These are phyloP conservation scores for Neckera pumila DNA, from an alignment of 225 moss, liverwort and hornwort genomes.

Conservation along the genomic window DNA sequence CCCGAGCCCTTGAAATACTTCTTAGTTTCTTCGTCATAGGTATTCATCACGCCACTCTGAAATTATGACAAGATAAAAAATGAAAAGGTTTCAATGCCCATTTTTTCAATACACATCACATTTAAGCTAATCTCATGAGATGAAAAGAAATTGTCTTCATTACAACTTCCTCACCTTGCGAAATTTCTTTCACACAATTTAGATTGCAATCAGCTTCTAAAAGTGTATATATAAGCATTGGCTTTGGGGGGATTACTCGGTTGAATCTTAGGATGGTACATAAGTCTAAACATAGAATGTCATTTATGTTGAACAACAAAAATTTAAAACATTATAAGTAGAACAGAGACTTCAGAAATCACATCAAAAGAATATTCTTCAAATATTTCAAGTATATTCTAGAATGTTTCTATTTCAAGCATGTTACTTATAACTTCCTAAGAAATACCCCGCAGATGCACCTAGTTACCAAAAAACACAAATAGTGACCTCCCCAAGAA, in stretches of 20 bases:
- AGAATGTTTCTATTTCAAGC: background rate
- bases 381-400: background rate
- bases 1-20: conserved; percentile 32
- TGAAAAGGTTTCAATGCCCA: background rate
- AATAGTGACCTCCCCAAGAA: rapidly evolving
- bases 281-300: background rate
- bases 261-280: background rate
- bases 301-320: background rate
- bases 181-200: background rate
- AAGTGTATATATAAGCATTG: background rate
- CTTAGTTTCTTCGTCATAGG: conserved; percentile 45
- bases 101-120: background rate
- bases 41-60: conserved; percentile 46
- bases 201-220: background rate
- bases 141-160: background rate
- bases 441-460: no score
- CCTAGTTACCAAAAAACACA: background rate
- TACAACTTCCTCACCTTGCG: background rate
- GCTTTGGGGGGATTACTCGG: background rate
- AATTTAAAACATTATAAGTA: background rate
- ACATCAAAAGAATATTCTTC: background rate
- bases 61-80: background rate
- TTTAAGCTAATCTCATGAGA: background rate
- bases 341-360: background rate
- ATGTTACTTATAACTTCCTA: background rate